Evolutionary conservation across 495 filamentous ascomycete genomes (phyloP).

Genomic region (Amphirosellinia nigrospora): DNA sequence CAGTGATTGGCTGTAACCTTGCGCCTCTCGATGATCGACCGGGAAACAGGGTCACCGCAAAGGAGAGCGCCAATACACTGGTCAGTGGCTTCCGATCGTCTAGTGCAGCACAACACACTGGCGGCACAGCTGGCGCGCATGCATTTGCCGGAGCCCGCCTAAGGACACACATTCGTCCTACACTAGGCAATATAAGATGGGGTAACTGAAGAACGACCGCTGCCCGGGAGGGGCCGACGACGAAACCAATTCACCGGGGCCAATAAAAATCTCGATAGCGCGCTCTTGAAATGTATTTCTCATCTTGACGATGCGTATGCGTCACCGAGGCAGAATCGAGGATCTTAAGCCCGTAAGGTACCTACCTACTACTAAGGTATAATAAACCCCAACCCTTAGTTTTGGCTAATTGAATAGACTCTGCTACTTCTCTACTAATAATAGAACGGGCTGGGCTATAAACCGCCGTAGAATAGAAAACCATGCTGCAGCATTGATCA

Average conservation of each 20-base stretch:
- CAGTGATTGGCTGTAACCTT: slow-evolving; percentile 9
- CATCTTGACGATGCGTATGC: background rate
- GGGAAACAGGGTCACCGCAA: background rate
- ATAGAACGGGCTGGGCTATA: background rate
- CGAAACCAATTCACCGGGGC: background rate
- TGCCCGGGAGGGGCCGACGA: background rate
- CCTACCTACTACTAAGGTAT: too few species aligned
- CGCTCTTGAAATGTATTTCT: background rate
- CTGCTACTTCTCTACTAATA: background rate
- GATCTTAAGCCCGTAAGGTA: background rate
- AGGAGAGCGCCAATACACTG: slow-evolving; percentile 13
- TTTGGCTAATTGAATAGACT: slow-evolving; percentile 1
- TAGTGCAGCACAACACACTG: background rate
- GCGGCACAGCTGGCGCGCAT: slow-evolving; percentile 12
- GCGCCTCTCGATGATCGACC: slow-evolving; percentile 7
- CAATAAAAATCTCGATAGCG: background rate
- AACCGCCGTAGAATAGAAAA: background rate
- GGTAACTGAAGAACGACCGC: background rate
- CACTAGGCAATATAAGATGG: background rate
- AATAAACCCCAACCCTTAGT: background rate
- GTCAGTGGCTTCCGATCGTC: slow-evolving; percentile 1
- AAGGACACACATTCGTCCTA: background rate
- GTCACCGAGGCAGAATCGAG: slow-evolving; percentile 3
- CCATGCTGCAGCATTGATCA: background rate
- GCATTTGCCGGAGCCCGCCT: too few species aligned